Base-by-base conservation (phyloP, 176 grass and related monocot species). In the Bolboschoenus planiculmis region DNA sequence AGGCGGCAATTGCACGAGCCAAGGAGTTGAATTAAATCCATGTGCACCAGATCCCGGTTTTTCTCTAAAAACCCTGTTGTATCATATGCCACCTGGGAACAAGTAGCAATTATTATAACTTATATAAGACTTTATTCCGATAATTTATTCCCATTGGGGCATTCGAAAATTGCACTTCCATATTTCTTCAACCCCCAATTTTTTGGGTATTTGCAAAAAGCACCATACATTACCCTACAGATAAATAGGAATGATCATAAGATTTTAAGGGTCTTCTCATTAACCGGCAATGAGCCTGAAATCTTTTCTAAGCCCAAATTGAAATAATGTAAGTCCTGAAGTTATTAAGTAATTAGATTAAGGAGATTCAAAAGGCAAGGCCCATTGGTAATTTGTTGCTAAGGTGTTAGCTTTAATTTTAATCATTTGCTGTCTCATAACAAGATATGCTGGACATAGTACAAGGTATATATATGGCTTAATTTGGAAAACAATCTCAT, bases 51-150 rank as follows among this genome's bases (percentile, higher is more conserved):
- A 88, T 99, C 96, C 85, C 96, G 91, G 51, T 99, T 99, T 88
- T 99, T 99, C 89, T 99, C 96, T 26, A 99, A 86, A 89, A 99
- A 99, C 58, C 96, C 92, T 0, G 90, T 90, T 42, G 96, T 95
- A 72, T 99, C 91, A 86, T 99, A 99, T 11, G 71, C 86, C 33
- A 82, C 80, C 80, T 82, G 56, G 40, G 20, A 39, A 80, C 21
- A 60, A 59, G 11, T 58, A 43, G 44, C 26, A 77, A 77, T 53
- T 34, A 53, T 48, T 29, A 37, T n/a, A 48, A 48, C 70, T 42
- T 70, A 23, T 66, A 18, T 23, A 30, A 48, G 42, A 74, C 40
- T 74, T 47, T 14, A 30, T 53, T 53, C 18, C 16, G 10, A 77
- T 24, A 48, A 47, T 35, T 48, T 62, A 1, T 77, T 33, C 26